Conservation (phyloP, 306 rosid species). For the Prosopis cineraria region DNA sequence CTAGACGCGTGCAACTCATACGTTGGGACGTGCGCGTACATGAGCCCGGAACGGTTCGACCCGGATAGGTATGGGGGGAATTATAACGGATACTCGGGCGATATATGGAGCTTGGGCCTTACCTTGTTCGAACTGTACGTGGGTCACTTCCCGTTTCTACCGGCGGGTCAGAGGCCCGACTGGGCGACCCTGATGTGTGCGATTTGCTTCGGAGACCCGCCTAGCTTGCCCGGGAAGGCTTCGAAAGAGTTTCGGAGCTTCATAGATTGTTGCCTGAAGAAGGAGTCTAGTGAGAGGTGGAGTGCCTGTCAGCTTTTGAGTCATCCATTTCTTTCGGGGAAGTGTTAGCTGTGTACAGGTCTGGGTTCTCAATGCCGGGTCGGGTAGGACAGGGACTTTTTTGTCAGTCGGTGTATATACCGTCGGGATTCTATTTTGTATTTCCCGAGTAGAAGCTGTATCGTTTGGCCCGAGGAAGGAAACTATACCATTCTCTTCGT, state of each 20-base stretch:
- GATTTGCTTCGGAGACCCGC: conserved; percentile 84
- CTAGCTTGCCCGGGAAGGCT: conserved; percentile 55
- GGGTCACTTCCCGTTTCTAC: conserved; percentile 89
- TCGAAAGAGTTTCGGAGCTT: conserved; percentile 68
- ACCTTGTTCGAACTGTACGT: conserved; percentile 81
- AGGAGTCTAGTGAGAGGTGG: conserved; percentile 81
- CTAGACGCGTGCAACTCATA: conserved; percentile 82
- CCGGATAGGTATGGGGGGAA: conserved; percentile 78
- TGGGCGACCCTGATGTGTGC: conserved; percentile 94
- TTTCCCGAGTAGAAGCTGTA: neutral
- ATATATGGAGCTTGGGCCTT: conserved; percentile 90
- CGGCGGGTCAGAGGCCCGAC: conserved; percentile 85
- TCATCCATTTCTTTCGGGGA: conserved; percentile 71
- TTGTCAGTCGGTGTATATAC: conserved; percentile 33
- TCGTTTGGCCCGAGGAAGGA: neutral
- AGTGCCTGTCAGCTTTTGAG: conserved; percentile 63
- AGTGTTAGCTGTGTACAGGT: neutral
- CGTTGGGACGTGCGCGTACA: conserved; percentile 94
- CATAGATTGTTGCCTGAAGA: conserved; percentile 74
- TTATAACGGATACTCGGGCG: conserved; percentile 79
- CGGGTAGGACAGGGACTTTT: neutral
- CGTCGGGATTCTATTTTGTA: conserved; percentile 12
- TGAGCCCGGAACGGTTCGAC: conserved; percentile 97
- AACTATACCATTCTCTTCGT: conserved; percentile 16
- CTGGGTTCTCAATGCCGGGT: neutral